Percentiles rank a stretch among this genome's conserved stretches.
phyloP scores from a whole-genome alignment of 2,329 filamentous ascomycete species.

The Byssoonygena ceratinophila region DNA sequence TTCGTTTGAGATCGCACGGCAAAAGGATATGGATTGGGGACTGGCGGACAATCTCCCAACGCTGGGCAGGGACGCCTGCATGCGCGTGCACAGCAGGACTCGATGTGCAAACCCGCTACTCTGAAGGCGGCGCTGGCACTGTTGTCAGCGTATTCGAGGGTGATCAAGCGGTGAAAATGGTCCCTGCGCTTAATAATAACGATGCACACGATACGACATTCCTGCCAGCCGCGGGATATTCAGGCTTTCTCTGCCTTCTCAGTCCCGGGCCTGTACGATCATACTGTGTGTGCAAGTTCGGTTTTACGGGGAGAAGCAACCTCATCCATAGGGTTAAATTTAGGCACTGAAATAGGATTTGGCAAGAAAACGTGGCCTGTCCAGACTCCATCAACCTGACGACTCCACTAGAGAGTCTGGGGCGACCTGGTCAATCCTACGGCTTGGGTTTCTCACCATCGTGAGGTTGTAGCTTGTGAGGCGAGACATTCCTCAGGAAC shows the following conservation, averaged over 20 bases:
- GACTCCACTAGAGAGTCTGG: too few species aligned
- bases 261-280: too few species aligned
- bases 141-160: background rate
- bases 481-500: background rate
- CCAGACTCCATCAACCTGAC: background rate
- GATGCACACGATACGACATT: background rate
- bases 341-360: constrained; percentile 3
- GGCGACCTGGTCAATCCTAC: too few species aligned
- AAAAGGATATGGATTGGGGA: background rate
- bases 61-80: constrained; percentile 2
- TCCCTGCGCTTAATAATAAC: background rate
- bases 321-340: background rate
- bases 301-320: background rate
- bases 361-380: constrained; percentile 1
- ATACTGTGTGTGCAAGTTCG: too few species aligned
- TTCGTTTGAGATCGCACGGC: background rate
- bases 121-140: background rate
- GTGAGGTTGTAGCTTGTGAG: too few species aligned
- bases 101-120: constrained; percentile 3
- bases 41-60: too few species aligned
- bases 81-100: background rate
- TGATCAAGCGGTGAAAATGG: constrained; percentile 6
- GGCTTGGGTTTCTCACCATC: too few species aligned
- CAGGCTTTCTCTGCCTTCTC: background rate
- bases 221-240: background rate